Evolutionary conservation across 2,329 filamentous ascomycete species (phyloP).

Genomic region (Daldinia sp.): DNA sequence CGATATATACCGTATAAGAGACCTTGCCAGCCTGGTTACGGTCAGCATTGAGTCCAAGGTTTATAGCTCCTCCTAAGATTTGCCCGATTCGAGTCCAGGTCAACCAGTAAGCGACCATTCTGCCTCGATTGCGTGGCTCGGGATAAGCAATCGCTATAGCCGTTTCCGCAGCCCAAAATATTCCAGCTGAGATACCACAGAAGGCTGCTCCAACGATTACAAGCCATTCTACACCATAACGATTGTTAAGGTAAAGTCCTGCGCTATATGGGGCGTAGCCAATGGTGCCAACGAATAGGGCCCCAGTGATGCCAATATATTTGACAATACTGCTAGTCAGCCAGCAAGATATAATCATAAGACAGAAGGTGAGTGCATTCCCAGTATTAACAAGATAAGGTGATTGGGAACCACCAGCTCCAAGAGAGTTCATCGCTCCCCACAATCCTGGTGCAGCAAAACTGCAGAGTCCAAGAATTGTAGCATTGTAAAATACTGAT

Average conservation of each 20-base stretch:
- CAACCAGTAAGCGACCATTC: slow-evolving; percentile 77
- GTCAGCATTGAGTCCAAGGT: slow-evolving; percentile 73
- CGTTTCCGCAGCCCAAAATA: slow-evolving; percentile 82
- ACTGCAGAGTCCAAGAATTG: slow-evolving; percentile 77
- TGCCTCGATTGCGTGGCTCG: slow-evolving; percentile 74
- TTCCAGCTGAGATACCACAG: slow-evolving; percentile 76
- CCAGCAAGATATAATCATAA: slow-evolving; percentile 79
- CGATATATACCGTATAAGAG: slow-evolving; percentile 74
- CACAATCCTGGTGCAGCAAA: slow-evolving; percentile 78
- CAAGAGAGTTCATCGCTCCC: slow-evolving; percentile 79
- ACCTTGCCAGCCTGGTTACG: slow-evolving; percentile 71
- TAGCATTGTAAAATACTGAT: slow-evolving; percentile 78
- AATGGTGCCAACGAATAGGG: slow-evolving; percentile 77
- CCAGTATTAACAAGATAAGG: slow-evolving; percentile 77
- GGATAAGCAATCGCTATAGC: slow-evolving; percentile 80
- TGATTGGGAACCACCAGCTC: slow-evolving; percentile 73
- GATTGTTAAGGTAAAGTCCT: slow-evolving; percentile 78
- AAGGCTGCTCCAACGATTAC: slow-evolving; percentile 75
- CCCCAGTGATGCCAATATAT: slow-evolving; percentile 77
- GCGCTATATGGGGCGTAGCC: slow-evolving; percentile 80
- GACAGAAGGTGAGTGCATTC: slow-evolving; percentile 77
- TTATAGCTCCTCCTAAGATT: slow-evolving; percentile 78
- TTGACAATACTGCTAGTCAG: slow-evolving; percentile 73
- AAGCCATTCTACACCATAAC: slow-evolving; percentile 76
- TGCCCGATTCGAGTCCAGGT: slow-evolving; percentile 70